Evolutionary conservation across 768 basidiomycete genomes (phyloP).

Genomic region (Tephrocybe rancida): DNA sequence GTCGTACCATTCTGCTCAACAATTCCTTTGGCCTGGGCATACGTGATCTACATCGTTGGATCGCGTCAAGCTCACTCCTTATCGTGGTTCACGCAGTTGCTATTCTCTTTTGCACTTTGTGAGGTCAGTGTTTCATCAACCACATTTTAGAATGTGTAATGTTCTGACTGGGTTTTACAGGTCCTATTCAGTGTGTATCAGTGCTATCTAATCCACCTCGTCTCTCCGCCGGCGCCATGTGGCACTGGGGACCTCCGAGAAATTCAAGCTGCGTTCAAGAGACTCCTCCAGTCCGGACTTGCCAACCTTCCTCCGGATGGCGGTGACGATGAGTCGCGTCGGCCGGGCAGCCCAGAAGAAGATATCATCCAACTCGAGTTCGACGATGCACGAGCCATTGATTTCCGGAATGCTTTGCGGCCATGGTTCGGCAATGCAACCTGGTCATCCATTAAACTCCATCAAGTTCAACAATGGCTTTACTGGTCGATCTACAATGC

Average conservation of each 20-base stretch:
- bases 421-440: conserved; percentile 79
- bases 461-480: conserved; percentile 74
- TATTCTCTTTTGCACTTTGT: conserved; percentile 53
- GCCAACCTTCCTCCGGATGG: conserved; percentile 52
- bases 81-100: conserved; percentile 33
- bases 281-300: conserved; percentile 69
- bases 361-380: conserved; percentile 54
- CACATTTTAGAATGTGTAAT: background rate
- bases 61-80: conserved; percentile 44
- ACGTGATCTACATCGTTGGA: conserved; percentile 52
- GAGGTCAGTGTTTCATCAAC: conserved; percentile 48
- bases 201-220: conserved; percentile 45
- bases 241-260: conserved; percentile 52
- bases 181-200: conserved; percentile 74
- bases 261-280: conserved; percentile 58
- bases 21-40: conserved; percentile 67
- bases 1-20: conserved; percentile 68
- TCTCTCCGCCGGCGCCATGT: conserved; percentile 48
- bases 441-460: conserved; percentile 69
- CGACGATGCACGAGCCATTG: conserved; percentile 71
- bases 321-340: conserved; percentile 56
- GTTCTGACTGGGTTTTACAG: conserved; percentile 33
- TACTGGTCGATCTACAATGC: conserved; percentile 84
- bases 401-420: conserved; percentile 69
- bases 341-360: conserved; percentile 67